Base-by-base conservation (phyloP, 2,329 filamentous ascomycete species). In the Xylaria sp. region DNA sequence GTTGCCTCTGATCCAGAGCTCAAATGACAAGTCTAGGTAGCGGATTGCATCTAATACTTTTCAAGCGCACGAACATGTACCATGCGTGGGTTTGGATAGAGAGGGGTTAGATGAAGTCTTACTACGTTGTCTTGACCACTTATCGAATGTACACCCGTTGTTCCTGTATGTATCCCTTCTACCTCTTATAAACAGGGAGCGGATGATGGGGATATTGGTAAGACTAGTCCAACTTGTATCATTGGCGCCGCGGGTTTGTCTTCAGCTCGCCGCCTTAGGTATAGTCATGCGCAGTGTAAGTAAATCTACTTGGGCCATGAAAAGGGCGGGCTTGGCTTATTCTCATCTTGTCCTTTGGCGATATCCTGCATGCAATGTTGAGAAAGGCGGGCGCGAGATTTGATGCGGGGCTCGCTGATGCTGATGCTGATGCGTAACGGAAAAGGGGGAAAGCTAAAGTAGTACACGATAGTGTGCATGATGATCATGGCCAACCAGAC, bases 151-250 rank as follows among this genome's bases (percentile, higher is more conserved):
- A 46, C 15, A 46, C 11, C 19, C 3, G 2, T 46, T 40, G 15
- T 54, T n/a, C 47, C 19, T 25, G 8, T n/a, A 51, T 35, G 37
- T 54, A 41, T 44, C 37, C 40, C 40, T 54, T 35, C 40, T 25
- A 17, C 15, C 13, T 23, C n/a, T 44, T 23, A 21, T 35, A 9
- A 35, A 47, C 17, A 33, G 46, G 17, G 4, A 40, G 35, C 9
- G 17, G 11, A 21, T 33, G n/a, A 3, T 6, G 21, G 19, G 9
- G 25, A 6, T 7, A 23, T 11, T 31, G 10, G 15, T 31, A 29
- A 17, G 17, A 23, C 43, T 43, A 44, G 3, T 33, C n/a, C 8
- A 25, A 21, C 31, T 29, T n/a, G 17, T 49, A 35, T 38, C 2
- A 15, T 23, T 23, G 51, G 19, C 19, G 13, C 29, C 15, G 17